Base-by-base conservation (phyloP, 2,329 filamentous ascomycete genomes). In the Aspergillus sp. region DNA sequence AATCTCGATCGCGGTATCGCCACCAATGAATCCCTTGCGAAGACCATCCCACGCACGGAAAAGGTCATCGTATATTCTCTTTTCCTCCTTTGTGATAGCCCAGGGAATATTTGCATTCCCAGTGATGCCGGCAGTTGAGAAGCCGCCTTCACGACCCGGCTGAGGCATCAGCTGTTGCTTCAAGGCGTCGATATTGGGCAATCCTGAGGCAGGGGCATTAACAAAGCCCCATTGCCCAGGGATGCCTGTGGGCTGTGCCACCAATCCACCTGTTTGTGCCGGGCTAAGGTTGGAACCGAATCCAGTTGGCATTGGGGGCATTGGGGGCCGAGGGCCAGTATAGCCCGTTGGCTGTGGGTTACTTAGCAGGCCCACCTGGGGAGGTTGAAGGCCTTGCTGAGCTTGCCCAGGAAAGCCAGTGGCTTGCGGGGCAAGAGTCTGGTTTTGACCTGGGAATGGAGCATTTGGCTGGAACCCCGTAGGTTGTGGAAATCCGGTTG, bases 171-270 rank as follows among this genome's bases (percentile, higher is more conserved):
- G 95, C 61, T 92, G 90, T 57, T 91, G 89, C 69, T 96, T 91
- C 51, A 99, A 79, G 20, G 91, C 90, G 71, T 97, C 92, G 51
- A 99, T 96, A 67, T 97, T 97, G 1, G 95, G 95, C 61, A 99
- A 78, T 1, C 93, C 95, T 41, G 87, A 89, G 4, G 93, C 85
- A 2, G 95, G 95, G 2, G 92, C 90, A 74, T 99, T 99, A 33
- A 98, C 95, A 54, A 98, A 85, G n/a, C 95, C 95, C 95, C 95
- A 99, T 72, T 98, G 95, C 13, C 95, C 95, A 5, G 95, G 93
- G 37, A 86, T 81, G 11, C 95, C 95, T 3, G 95, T 99, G 5
- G 95, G 95, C 72, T 99, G 95, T n/a, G 92, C 87, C 67, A 96
- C 93, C 61, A 99, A 75, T n/a, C 89, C 89, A 42, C 89, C 89